Evolutionary conservation across 1,284 basidiomycete species (phyloP).

Genomic region (Cryptococcus sp.): DNA sequence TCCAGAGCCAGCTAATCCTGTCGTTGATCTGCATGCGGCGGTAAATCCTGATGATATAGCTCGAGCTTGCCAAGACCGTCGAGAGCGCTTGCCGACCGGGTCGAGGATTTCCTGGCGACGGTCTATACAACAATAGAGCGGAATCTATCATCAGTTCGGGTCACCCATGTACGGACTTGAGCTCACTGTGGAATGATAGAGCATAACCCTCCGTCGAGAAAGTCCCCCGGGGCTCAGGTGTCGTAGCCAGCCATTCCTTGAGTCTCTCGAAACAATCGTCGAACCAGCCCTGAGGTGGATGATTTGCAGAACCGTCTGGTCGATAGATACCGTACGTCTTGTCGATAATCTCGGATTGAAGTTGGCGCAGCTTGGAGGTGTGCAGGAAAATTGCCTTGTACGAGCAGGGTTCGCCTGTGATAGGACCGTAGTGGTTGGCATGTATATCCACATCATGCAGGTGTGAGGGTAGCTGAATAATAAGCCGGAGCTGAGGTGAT

Average conservation of each 20-base stretch:
- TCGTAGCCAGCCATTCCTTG: constrained; percentile 43
- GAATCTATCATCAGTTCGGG: constrained; percentile 31
- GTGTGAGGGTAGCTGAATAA: constrained; percentile 28
- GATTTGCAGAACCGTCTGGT: constrained; percentile 14
- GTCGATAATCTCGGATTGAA: constrained; percentile 47
- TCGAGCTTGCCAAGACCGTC: constrained; percentile 45
- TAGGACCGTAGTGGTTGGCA: constrained; percentile 27
- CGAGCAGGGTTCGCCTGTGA: constrained; percentile 38
- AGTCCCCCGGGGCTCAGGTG: constrained; percentile 45
- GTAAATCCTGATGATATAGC: constrained; percentile 48
- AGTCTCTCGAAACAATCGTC: constrained; percentile 45
- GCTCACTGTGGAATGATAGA: constrained; percentile 47
- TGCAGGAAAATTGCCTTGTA: constrained; percentile 47
- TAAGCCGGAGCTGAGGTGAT: background rate
- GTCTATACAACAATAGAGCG: constrained; percentile 45
- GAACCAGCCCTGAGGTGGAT: constrained; percentile 44
- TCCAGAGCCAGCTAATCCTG: constrained; percentile 48
- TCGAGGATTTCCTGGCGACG: constrained; percentile 46
- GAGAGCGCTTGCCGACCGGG: constrained; percentile 42
- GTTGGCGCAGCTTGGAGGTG: constrained; percentile 43
- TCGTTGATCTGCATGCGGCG: constrained; percentile 47
- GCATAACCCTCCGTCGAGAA: constrained; percentile 46
- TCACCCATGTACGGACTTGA: background rate
- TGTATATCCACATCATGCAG: constrained; percentile 46
- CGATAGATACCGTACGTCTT: constrained; percentile 42